Evolutionary conservation across 2,329 filamentous ascomycete species (phyloP).

Genomic region (Monilinia laxa): DNA sequence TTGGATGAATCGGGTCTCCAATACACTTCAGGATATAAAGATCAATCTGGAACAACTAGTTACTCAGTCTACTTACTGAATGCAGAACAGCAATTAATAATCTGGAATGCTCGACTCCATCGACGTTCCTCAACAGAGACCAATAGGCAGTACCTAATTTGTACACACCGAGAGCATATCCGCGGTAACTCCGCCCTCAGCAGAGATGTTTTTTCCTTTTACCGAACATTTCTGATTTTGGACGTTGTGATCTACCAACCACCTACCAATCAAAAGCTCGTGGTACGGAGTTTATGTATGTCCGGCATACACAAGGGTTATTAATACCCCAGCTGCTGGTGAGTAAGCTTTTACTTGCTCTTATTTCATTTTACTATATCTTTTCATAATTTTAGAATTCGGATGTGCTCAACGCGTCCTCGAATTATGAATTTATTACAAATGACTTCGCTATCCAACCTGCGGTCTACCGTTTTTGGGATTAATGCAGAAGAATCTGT

Average conservation of each 20-base stretch:
- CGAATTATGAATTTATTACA: neutral
- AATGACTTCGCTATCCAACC: neutral
- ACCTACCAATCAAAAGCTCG: neutral
- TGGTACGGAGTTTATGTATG: conserved; percentile 11
- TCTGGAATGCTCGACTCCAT: neutral
- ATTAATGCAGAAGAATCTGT: neutral
- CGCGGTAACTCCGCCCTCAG: too few species aligned
- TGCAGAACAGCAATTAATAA: neutral
- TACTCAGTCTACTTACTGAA: neutral
- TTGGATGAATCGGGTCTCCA: neutral
- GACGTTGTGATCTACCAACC: neutral
- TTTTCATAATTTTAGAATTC: neutral
- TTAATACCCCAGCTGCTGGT: neutral
- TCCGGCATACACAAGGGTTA: conserved; percentile 7
- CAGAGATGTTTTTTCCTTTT: too few species aligned
- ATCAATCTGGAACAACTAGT: neutral
- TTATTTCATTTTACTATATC: too few species aligned
- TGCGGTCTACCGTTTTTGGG: neutral
- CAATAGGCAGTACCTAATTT: neutral
- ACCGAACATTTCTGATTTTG: neutral
- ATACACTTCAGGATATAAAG: neutral
- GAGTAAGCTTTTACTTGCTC: neutral
- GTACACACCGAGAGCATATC: neutral
- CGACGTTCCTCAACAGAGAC: neutral
- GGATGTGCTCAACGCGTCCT: too few species aligned